Conservation (phyloP, 2,329 filamentous ascomycete genomes). For the Diplodia corticola region DNA sequence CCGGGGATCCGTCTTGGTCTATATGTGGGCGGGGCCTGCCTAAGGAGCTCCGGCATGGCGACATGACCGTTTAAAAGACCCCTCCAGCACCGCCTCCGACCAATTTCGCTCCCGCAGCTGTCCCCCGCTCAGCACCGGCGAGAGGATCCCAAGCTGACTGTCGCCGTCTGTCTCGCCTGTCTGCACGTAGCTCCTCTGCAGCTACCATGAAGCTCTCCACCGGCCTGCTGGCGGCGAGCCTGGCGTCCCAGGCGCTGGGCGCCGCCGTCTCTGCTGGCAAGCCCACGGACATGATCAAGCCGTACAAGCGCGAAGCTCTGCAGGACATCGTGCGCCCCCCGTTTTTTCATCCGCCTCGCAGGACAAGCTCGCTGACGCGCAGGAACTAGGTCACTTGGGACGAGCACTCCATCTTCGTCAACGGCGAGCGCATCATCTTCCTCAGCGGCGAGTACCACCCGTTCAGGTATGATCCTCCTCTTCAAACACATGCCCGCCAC, state of each 20-base stretch:
- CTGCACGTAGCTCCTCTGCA: neutral
- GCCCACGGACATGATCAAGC: constrained; percentile 51
- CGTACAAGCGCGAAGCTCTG: constrained; percentile 52
- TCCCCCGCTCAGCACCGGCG: neutral
- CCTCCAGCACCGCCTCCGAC: neutral
- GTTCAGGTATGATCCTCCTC: constrained; percentile 48
- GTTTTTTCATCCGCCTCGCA: neutral
- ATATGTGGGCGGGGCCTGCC: neutral
- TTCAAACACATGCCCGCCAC: neutral
- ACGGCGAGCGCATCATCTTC: constrained; percentile 68
- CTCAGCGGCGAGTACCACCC: constrained; percentile 76
- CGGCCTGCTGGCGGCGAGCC: constrained; percentile 35
- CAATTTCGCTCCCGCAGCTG: neutral
- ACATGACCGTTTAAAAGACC: neutral
- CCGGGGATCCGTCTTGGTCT: constrained; percentile 5
- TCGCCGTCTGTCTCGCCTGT: neutral
- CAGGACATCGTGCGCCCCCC: constrained; percentile 55
- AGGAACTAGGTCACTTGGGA: constrained; percentile 64
- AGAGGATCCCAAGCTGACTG: neutral
- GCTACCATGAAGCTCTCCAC: constrained; percentile 20
- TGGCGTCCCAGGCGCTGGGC: constrained; percentile 49
- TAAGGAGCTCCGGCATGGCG: neutral
- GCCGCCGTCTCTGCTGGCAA: constrained; percentile 51
- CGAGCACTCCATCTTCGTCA: constrained; percentile 67
- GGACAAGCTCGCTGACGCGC: constrained; percentile 24